phyloP scores from a whole-genome alignment of 495 filamentous ascomycete species.

The Pyronema omphalodes region DNA sequence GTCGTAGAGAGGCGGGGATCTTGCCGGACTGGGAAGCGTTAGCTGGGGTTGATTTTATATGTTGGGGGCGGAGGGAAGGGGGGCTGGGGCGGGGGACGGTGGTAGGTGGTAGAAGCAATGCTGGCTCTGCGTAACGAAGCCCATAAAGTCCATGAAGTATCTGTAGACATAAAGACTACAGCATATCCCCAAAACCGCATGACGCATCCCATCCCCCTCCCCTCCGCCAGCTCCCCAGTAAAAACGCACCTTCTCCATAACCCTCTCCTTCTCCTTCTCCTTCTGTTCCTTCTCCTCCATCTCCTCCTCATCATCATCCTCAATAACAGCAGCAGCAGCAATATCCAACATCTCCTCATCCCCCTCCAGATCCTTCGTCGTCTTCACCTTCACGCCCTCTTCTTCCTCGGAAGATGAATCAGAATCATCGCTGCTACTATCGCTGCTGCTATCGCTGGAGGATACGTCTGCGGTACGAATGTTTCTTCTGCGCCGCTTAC shows the following conservation, averaged over 20 bases:
- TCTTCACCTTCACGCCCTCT: no score
- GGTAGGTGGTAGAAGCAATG: not conserved
- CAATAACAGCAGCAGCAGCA: no score
- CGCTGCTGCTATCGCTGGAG: not conserved
- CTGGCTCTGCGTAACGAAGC: not conserved
- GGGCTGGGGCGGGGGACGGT: not conserved
- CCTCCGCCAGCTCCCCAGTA: not conserved
- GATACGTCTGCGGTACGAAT: not conserved
- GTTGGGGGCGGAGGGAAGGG: not conserved
- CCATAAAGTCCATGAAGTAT: not conserved
- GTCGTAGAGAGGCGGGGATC: conserved; percentile 15
- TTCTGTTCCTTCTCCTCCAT: not conserved
- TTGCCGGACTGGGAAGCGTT: conserved; percentile 6
- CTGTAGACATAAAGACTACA: no score
- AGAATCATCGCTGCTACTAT: not conserved
- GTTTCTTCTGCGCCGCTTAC: not conserved
- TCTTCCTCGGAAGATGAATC: not conserved
- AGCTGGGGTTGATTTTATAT: not conserved
- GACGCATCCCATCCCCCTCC: not conserved
- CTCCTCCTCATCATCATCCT: not conserved
- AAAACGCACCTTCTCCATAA: not conserved
- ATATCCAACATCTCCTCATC: no score
- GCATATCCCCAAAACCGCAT: no score
- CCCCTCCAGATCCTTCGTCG: no score
- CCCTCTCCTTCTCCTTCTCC: not conserved